phyloP scores from a whole-genome alignment of 129 eudicot species.

The Tagetes patula region DNA sequence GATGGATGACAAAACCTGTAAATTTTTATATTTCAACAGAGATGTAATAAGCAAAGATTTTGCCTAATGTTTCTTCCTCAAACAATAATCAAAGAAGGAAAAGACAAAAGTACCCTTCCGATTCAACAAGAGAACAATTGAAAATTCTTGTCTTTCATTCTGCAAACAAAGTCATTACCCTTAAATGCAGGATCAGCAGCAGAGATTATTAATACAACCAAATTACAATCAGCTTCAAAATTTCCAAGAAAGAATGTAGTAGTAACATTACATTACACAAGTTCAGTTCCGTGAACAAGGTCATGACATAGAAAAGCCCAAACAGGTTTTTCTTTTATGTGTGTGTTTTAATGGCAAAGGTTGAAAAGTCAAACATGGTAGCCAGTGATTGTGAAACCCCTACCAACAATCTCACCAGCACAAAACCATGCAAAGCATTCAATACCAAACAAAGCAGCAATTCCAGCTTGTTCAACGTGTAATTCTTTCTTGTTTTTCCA shows the following conservation, averaged over 20 bases:
- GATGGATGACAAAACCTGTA: not conserved
- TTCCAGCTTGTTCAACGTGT: conserved; percentile 79
- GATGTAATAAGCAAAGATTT: not conserved
- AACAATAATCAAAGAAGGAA: not conserved
- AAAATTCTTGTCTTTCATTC: not conserved
- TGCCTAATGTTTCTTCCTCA: not conserved
- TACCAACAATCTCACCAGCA: conserved; percentile 81
- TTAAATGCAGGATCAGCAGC: conserved; percentile 3
- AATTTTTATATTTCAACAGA: not conserved
- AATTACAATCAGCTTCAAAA: conserved; percentile 38
- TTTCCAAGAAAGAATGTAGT: conserved; percentile 38
- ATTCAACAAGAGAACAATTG: not conserved
- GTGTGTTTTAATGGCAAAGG: conserved; percentile 6
- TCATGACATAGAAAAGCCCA: conserved; percentile 29
- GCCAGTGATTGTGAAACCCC: conserved; percentile 78
- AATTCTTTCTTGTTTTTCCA: conserved; percentile 70
- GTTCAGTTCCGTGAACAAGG: conserved; percentile 9
- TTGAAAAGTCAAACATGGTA: conserved; percentile 48
- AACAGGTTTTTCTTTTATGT: conserved; percentile 33
- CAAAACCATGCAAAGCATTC: conserved; percentile 84
- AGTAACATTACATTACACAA: conserved; percentile 29
- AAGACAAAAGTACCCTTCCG: conserved; percentile 1
- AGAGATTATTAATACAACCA: conserved; percentile 33
- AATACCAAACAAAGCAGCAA: conserved; percentile 66
- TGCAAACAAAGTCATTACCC: conserved; percentile 23